Percentiles rank a stretch among this genome's conserved stretches.
phyloP scores from a whole-genome alignment of 1,284 basidiomycete species.

The Tilletia setariae region DNA sequence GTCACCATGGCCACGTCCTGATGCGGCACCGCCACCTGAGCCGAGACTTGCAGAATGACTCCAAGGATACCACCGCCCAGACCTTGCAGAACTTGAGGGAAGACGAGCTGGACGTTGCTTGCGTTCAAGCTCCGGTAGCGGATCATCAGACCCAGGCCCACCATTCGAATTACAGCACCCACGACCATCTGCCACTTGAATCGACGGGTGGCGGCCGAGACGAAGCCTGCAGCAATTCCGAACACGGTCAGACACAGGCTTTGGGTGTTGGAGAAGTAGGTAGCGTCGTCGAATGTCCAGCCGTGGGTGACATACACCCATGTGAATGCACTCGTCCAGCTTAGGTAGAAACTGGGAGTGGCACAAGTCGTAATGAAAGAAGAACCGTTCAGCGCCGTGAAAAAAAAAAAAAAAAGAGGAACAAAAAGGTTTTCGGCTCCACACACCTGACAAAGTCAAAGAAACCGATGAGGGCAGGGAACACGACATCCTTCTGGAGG shows the following conservation, averaged over 20 bases:
- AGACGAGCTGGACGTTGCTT: slow-evolving; percentile 44
- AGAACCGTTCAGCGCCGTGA: too few species aligned
- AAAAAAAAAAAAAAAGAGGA: too few species aligned
- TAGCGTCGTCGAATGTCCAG: slow-evolving; percentile 27
- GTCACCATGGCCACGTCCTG: slow-evolving; percentile 53
- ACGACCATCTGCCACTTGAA: slow-evolving; percentile 47
- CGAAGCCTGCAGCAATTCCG: slow-evolving; percentile 44
- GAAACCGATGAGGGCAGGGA: slow-evolving; percentile 47
- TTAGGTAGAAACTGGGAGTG: slow-evolving; percentile 35
- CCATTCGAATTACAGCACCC: slow-evolving; percentile 41
- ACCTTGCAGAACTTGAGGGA: slow-evolving; percentile 50
- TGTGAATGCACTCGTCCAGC: slow-evolving; percentile 40
- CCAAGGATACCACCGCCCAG: slow-evolving; percentile 51
- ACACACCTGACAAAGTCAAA: slow-evolving; percentile 43
- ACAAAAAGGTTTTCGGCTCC: too few species aligned
- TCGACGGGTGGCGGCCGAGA: slow-evolving; percentile 41
- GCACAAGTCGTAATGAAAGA: too few species aligned
- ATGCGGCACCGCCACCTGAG: slow-evolving; percentile 51
- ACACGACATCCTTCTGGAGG: slow-evolving; percentile 48
- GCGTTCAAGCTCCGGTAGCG: slow-evolving; percentile 39
- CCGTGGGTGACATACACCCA: slow-evolving; percentile 35
- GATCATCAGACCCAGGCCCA: slow-evolving; percentile 52
- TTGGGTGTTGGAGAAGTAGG: slow-evolving; percentile 49
- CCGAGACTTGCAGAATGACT: slow-evolving; percentile 43
- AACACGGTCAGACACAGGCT: slow-evolving; percentile 46